Evolutionary conservation across 805 yeast species (phyloP).

Genomic region (Sungouiozyma intestinalis): DNA sequence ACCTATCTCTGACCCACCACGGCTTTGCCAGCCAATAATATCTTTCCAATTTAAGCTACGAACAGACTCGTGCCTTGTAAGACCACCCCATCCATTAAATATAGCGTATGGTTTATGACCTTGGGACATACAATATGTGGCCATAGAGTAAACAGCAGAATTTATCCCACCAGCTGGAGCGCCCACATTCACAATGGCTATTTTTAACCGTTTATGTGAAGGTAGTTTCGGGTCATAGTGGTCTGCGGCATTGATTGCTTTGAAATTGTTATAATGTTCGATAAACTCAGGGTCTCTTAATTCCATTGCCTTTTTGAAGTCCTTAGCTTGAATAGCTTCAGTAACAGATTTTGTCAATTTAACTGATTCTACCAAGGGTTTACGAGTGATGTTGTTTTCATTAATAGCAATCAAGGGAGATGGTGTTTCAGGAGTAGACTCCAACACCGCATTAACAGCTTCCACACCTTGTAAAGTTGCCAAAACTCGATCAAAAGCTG

Average conservation of each 20-base stretch:
- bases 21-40: conserved; percentile 59
- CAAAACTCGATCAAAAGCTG: conserved; percentile 58
- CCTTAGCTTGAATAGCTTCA: conserved; percentile 49
- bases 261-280: conserved; percentile 52
- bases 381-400: conserved; percentile 59
- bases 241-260: conserved; percentile 58
- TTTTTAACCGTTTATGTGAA: conserved; percentile 42
- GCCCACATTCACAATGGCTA: conserved; percentile 67
- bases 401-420: conserved; percentile 69
- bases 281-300: conserved; percentile 62
- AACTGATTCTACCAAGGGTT: conserved; percentile 66
- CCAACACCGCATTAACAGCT: conserved; percentile 66
- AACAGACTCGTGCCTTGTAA: conserved; percentile 52
- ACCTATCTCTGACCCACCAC: conserved; percentile 77
- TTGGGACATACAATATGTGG: conserved; percentile 60
- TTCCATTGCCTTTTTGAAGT: conserved; percentile 61
- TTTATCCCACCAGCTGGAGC: conserved; percentile 76
- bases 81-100: conserved; percentile 68
- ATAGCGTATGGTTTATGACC: conserved; percentile 68
- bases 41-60: conserved; percentile 54
- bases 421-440: conserved; percentile 55
- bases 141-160: conserved; percentile 63
- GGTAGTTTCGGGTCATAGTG: conserved; percentile 53
- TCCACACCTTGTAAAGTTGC: conserved; percentile 78
- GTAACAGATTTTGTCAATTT: conserved; percentile 63